A percentile compares a stretch with the other conserved stretches of the same genome.
phyloP scores from a whole-genome alignment of 2,329 filamentous ascomycete species.

The Arthrobotrys musiformis region DNA sequence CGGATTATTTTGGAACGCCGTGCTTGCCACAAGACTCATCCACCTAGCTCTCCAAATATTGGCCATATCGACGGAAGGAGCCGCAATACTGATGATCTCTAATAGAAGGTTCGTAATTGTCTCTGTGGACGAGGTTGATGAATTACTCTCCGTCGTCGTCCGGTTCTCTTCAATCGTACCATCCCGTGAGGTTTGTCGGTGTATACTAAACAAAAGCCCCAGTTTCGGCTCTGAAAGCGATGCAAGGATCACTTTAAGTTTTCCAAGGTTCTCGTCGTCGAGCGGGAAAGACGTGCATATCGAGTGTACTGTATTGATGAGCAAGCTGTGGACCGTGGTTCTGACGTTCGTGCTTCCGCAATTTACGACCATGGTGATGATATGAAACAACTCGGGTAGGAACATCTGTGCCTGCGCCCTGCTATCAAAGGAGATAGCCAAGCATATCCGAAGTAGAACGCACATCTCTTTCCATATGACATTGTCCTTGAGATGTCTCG shows the following conservation, averaged over 20 bases:
- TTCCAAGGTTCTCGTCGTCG: constrained; percentile 70
- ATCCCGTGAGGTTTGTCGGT: constrained; percentile 58
- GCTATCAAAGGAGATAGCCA: constrained; percentile 75
- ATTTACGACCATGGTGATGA: constrained; percentile 77
- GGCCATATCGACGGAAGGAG: constrained; percentile 72
- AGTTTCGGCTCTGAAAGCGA: constrained; percentile 71
- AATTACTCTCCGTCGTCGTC: constrained; percentile 53
- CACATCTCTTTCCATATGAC: constrained; percentile 77
- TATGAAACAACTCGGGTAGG: constrained; percentile 75
- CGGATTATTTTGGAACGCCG: constrained; percentile 77
- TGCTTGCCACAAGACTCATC: constrained; percentile 79
- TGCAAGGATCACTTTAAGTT: constrained; percentile 69
- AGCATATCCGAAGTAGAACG: constrained; percentile 73
- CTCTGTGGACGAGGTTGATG: constrained; percentile 65
- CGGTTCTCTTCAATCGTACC: constrained; percentile 58
- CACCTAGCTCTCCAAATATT: constrained; percentile 77
- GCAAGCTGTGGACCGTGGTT: constrained; percentile 71
- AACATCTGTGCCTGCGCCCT: constrained; percentile 75
- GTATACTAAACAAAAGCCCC: constrained; percentile 69
- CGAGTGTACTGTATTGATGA: constrained; percentile 75
- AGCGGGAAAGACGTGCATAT: constrained; percentile 74
- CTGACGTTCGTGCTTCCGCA: constrained; percentile 71
- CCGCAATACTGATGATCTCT: constrained; percentile 73
- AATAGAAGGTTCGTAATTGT: constrained; percentile 72
- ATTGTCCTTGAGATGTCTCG: constrained; percentile 73